Evolutionary conservation across 768 basidiomycete species (phyloP), one percentile per base, ranked within the genome.

Genomic region (Pleurotus cornucopiae): DNA sequence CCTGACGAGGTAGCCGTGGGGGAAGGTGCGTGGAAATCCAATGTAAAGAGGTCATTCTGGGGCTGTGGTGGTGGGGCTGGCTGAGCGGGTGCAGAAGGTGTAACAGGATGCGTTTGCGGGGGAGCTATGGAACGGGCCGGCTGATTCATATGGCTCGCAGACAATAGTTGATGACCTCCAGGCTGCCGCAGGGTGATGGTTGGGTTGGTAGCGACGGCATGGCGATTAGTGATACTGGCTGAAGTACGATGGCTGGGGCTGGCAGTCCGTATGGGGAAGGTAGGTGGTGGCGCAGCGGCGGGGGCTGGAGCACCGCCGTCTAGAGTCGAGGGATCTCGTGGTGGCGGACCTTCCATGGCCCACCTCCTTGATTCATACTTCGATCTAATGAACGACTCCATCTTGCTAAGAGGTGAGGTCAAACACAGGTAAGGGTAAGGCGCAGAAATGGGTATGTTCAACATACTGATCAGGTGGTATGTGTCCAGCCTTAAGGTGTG

Each of bases 321-420:
- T 12, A 98, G 78, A 0, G 82, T 72, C 14, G 88, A 85, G 2
- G 95, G 96, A 69, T 98, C 91, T 0, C 72, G 65, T 0, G 96
- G 96, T 0, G 79, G 83, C 12, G 91, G 88, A 0, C 91, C 94
- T n/a, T 95, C 90, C 70, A 88, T 73, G 2, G 95, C 96, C 96
- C 96, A 99, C 56, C 96, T 78, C 21, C 81, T 79, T 2, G 89
- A 84, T 70, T 99, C 96, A 69, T 99, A 99, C 69, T 99, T 98
- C 18, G 91, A 94, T 49, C 96, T 88, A 58, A 98, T 90, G 71
- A 94, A 98, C 0, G 91, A 94, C 57, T 98, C 96, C 78, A 98
- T 94, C 81, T 98, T 98, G 69, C 95, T 96, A 66, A n/a, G 55
- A 18, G 34, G 40, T 25, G 43, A 41, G 38, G 16, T 34, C 23